phyloP scores from a whole-genome alignment of 2,329 filamentous ascomycete genomes.

The Colletotrichum limetticola region DNA sequence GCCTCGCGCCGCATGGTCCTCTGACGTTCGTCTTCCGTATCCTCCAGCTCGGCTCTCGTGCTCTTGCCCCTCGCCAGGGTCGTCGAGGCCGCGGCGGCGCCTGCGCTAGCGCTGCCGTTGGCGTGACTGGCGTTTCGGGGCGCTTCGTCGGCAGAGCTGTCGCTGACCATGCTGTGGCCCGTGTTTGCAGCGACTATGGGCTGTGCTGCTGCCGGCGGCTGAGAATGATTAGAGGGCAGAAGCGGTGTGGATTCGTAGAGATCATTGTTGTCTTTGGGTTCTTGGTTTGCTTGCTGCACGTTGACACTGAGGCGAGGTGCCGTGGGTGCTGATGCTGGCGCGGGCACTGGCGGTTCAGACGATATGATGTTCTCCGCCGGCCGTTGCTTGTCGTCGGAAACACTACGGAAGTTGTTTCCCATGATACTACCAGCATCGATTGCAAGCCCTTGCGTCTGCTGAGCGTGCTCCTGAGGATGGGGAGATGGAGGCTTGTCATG shows the following conservation, averaged over 20 bases:
- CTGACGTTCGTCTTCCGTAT: conserved; percentile 56
- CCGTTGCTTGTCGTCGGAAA: not conserved
- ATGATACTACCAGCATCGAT: not conserved
- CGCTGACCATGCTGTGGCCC: conserved; percentile 30
- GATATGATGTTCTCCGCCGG: not conserved
- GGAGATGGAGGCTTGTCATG: not conserved
- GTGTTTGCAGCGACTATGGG: conserved; percentile 30
- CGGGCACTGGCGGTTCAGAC: conserved; percentile 2
- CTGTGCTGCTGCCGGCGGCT: not conserved
- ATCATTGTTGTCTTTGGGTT: conserved; percentile 39
- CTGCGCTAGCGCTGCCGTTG: conserved; percentile 28
- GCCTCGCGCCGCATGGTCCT: conserved; percentile 54
- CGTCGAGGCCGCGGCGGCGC: not conserved
- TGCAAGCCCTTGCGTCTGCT: not conserved
- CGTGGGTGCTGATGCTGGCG: not conserved
- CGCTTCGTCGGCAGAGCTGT: conserved; percentile 28
- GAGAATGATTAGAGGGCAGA: conserved; percentile 15
- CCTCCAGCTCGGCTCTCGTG: conserved; percentile 50
- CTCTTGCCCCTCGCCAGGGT: conserved; percentile 31
- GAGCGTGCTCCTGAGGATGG: not conserved
- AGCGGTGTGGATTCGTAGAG: conserved; percentile 48
- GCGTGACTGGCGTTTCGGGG: conserved; percentile 31
- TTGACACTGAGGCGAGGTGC: conserved; percentile 31
- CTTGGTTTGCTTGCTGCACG: conserved; percentile 36
- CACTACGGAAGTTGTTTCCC: not conserved